Conservation (phyloP, 805 yeast genomes). For the Suhomyces vadensis region DNA sequence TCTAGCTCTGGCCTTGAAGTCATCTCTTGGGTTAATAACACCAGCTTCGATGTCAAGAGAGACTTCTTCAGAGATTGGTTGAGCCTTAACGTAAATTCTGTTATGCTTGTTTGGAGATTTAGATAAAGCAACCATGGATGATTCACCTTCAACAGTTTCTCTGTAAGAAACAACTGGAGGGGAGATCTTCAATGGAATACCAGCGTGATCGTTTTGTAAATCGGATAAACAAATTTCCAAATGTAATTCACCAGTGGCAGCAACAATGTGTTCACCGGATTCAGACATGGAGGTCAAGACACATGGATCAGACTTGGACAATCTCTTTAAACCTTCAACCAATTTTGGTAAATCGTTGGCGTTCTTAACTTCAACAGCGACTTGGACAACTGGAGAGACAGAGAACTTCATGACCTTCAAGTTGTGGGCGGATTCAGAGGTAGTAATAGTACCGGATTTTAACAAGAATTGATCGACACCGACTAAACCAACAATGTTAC, state of each 20-base stretch:
- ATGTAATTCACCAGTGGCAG: conserved; percentile 99
- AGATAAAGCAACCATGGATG: conserved; percentile 94
- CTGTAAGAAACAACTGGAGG: conserved; percentile 98
- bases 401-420: conserved; percentile 99
- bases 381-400: conserved; percentile 99
- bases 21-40: conserved; percentile 91
- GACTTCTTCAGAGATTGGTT: conserved; percentile 93
- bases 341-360: conserved; percentile 99
- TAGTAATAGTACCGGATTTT: conserved; percentile 99
- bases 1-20: conserved; percentile 99
- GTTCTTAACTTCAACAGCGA: conserved; percentile 99
- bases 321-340: conserved; percentile 99
- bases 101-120: conserved; percentile 99
- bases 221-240: conserved; percentile 96
- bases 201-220: conserved; percentile 98
- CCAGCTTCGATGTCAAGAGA: conserved; percentile 90
- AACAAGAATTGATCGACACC: conserved; percentile 99
- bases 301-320: conserved; percentile 99
- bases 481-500: conserved; percentile 99
- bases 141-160: conserved; percentile 94
- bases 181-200: conserved; percentile 96
- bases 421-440: conserved; percentile 96
- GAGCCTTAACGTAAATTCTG: conserved; percentile 98
- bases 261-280: conserved; percentile 99
- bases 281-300: conserved; percentile 83